Conservation (phyloP, 768 basidiomycete genomes). For the Crepidotus variabilis region DNA sequence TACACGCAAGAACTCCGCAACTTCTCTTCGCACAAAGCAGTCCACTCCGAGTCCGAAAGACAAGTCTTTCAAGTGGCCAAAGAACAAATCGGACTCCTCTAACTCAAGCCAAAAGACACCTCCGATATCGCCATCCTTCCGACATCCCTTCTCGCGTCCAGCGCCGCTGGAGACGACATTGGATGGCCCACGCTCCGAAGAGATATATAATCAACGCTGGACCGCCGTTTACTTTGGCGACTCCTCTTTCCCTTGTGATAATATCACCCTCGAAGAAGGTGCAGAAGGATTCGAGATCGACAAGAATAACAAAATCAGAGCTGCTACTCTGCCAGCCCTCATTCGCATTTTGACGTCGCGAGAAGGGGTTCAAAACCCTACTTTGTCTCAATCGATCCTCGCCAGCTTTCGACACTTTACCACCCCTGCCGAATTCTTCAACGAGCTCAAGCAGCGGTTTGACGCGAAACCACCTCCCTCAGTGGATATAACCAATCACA, state of each 20-base stretch:
- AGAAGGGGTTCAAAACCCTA: conserved; percentile 32
- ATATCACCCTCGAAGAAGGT: not conserved
- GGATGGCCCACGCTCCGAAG: not conserved
- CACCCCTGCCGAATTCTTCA: conserved; percentile 41
- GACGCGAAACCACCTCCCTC: not conserved
- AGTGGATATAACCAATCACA: conserved; percentile 8
- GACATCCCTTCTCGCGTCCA: not conserved
- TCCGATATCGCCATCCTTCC: not conserved
- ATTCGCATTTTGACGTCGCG: conserved; percentile 43
- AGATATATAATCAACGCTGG: conserved; percentile 3
- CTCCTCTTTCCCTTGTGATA: not conserved
- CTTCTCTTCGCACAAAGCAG: not conserved
- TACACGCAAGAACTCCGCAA: not conserved
- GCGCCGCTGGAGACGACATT: too few relatives aligned
- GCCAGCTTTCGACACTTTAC: conserved; percentile 71
- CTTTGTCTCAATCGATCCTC: conserved; percentile 56
- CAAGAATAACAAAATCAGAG: conserved; percentile 23
- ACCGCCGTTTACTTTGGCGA: conserved; percentile 5
- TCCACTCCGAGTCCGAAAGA: not conserved
- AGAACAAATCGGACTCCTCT: not conserved
- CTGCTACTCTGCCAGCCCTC: conserved; percentile 34
- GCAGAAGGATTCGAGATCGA: not conserved
- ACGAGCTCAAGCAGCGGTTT: conserved; percentile 22
- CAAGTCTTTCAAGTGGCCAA: not conserved
- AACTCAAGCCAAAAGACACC: not conserved